phyloP scores from a whole-genome alignment of 2,329 filamentous ascomycete genomes.

The Cercospora zeae-maydis region DNA sequence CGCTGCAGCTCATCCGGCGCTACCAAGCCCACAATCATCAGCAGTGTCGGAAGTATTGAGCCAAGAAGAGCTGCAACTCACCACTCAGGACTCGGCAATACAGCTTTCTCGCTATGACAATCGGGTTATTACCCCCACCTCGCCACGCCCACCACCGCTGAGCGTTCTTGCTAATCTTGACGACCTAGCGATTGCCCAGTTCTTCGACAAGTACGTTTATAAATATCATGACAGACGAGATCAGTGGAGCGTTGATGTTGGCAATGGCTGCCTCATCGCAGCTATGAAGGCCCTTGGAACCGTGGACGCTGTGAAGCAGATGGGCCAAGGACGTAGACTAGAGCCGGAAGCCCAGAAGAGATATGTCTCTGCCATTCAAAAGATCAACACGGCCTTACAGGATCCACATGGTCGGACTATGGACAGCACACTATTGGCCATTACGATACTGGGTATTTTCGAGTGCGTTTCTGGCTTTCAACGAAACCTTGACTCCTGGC shows the following conservation, averaged over 20 bases:
- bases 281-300: conserved; percentile 15
- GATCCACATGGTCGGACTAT: conserved; percentile 9
- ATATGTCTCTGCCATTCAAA: conserved; percentile 16
- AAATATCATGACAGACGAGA: conserved; percentile 18
- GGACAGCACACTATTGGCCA: conserved; percentile 16
- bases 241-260: conserved; percentile 16
- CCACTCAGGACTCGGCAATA: neutral
- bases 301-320: conserved; percentile 13
- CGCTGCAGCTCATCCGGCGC: neutral
- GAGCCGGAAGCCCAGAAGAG: conserved; percentile 16
- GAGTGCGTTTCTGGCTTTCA: conserved; percentile 63
- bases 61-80: neutral
- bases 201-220: conserved; percentile 18
- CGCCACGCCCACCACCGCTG: neutral
- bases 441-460: conserved; percentile 61
- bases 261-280: conserved; percentile 17
- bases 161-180: conserved; percentile 7
- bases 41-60: neutral
- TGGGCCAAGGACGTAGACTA: conserved; percentile 1
- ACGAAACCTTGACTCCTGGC: conserved; percentile 56
- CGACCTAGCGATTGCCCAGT: conserved; percentile 14
- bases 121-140: neutral
- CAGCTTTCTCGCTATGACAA: neutral
- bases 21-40: neutral
- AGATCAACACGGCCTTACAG: conserved; percentile 13